phyloP scores from a whole-genome alignment of 2,329 filamentous ascomycete species.

The Fusarium chaquense region DNA sequence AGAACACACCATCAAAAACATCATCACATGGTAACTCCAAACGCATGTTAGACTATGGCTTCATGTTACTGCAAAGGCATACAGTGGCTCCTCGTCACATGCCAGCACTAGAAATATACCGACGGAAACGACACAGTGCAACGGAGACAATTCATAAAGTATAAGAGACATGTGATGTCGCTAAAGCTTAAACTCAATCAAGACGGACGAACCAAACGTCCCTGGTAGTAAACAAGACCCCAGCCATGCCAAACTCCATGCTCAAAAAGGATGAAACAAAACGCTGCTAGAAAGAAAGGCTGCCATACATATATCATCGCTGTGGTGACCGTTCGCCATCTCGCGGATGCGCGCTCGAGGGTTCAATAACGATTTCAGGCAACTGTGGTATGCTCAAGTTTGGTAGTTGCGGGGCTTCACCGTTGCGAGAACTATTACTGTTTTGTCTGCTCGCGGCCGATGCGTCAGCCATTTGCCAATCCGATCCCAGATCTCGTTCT shows the following conservation, averaged over 20 bases:
- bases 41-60: neutral
- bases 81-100: conserved; percentile 4
- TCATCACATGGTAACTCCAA: conserved; percentile 3
- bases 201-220: neutral
- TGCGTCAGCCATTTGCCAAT: conserved; percentile 15
- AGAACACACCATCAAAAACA: conserved; percentile 1
- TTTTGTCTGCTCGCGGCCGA: conserved; percentile 9
- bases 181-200: conserved; percentile 6
- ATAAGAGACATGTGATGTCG: conserved; percentile 1
- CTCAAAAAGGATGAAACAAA: conserved; percentile 20
- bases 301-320: conserved; percentile 23
- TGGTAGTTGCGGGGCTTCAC: conserved; percentile 62
- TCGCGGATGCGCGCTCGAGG: conserved; percentile 54
- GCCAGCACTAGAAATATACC: conserved; percentile 3
- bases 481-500: conserved; percentile 37
- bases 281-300: conserved; percentile 12
- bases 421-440: conserved; percentile 4
- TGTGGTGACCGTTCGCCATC: conserved; percentile 35
- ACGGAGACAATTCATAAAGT: conserved; percentile 4
- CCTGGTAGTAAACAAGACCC: conserved; percentile 18
- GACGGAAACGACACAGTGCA: conserved; percentile 7
- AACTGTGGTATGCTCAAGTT: conserved; percentile 63
- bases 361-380: conserved; percentile 70
- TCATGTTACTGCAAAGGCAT: neutral
- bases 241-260: conserved; percentile 44